These are phyloP conservation scores for Pascua guehoae DNA, from an alignment of 1,284 basidiomycete genomes.

Conservation along the genomic window DNA sequence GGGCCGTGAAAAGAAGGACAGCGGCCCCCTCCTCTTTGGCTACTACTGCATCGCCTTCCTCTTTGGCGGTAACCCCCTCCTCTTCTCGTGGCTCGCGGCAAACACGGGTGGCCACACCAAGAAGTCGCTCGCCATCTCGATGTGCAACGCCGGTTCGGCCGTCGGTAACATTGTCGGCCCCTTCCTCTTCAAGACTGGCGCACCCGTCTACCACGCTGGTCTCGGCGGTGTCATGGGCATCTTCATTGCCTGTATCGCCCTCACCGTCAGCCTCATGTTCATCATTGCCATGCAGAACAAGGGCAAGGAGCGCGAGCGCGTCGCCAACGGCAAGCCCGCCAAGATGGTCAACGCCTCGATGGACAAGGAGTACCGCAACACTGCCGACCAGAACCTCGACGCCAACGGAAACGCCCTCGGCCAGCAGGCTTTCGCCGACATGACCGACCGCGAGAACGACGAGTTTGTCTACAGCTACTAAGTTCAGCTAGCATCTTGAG, in stretches of 20 bases:
- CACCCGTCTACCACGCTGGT: constrained; percentile 29
- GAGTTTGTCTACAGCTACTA: constrained; percentile 33
- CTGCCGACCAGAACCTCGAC: constrained; percentile 15
- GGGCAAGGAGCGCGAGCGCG: constrained; percentile 36
- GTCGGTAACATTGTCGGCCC: constrained; percentile 33
- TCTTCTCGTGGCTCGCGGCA: constrained; percentile 30
- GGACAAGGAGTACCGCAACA: constrained; percentile 16
- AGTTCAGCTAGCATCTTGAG: background rate
- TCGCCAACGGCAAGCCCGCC: constrained; percentile 40
- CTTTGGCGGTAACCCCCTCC: constrained; percentile 36
- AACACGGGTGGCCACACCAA: constrained; percentile 37
- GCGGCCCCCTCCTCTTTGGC: constrained; percentile 13
- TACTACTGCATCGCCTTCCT: constrained; percentile 33
- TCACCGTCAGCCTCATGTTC: constrained; percentile 8
- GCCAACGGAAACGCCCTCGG: constrained; percentile 12
- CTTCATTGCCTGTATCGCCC: constrained; percentile 24
- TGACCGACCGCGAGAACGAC: constrained; percentile 32
- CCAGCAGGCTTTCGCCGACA: constrained; percentile 30
- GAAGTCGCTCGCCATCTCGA: constrained; percentile 31
- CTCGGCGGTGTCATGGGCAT: constrained; percentile 31
- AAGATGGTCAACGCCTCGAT: constrained; percentile 40
- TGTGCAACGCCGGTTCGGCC: constrained; percentile 29
- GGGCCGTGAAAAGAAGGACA: constrained; percentile 11
- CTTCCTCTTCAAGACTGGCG: constrained; percentile 28
- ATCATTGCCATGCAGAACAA: constrained; percentile 32